Base-by-base conservation (phyloP, 2,329 filamentous ascomycete species). In the Venturiaceae sp. region DNA sequence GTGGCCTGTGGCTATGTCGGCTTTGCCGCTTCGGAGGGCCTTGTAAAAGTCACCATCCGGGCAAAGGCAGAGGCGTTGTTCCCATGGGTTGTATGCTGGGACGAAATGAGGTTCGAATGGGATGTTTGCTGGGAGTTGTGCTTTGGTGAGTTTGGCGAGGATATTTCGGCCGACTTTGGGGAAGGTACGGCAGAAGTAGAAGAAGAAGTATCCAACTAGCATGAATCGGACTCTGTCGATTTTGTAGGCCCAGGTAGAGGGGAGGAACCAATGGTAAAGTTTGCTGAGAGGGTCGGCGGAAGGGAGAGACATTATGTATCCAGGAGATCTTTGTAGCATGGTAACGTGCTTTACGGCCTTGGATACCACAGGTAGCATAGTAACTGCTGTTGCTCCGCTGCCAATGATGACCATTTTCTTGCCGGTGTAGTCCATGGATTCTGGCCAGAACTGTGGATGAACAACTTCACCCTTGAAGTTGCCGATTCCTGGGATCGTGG, bases 261-360 rank as follows among this genome's bases (percentile, higher is more conserved):
- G 64, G 41, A 65, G 67, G 58, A 64, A 65, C 2, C 67, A 67
- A 9, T 72, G 74, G 3, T 81, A 61, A 1, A 73, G 64, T 6
- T 63, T 67, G 36, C 75, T 69, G 2, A 74, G 52, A 1, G 61
- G 59, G 28, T 55, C 58, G 23, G 58, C 28, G 77, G 75, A 33
- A 0, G 79, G 72, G 1, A 83, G 64, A n/a, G 80, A 74, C 47
- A 87, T 64, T 58, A 92, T 78, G 65, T 89, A 92, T 0, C 80
- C 81, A 0, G 90, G 90, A 50, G 84, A 90, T 59, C 90, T 83
- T 72, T 95, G 90, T 2, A 95, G 78, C 82, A 92, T 90, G 1
- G 88, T 92, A 30, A 91, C 83, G 14, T 81, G 79, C 5, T 72
- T 73, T 5, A 87, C 88, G 39, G 79, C 81, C 46, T 86, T 74